Evolutionary conservation across 2,329 filamentous ascomycete genomes (phyloP).

Genomic region (Calonectria naviculata): DNA sequence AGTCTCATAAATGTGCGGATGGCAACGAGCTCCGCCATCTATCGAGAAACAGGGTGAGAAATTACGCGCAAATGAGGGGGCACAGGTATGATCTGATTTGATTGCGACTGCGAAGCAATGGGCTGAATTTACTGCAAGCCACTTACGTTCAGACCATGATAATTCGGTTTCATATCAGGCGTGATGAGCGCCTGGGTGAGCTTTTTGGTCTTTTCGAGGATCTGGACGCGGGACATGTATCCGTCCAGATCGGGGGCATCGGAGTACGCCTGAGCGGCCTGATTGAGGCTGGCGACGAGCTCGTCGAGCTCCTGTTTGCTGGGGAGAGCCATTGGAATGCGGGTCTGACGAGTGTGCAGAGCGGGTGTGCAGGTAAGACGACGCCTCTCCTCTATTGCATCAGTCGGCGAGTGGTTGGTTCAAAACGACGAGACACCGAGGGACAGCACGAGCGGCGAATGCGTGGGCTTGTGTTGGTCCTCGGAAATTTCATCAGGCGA

Average conservation of each 20-base stretch:
- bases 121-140: not conserved
- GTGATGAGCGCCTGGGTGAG: constrained; percentile 40
- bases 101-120: not conserved
- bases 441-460: not conserved
- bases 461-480: constrained; percentile 5
- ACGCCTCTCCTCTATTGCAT: not conserved
- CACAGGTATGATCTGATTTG: too few relatives aligned
- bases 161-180: constrained; percentile 44
- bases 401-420: not conserved
- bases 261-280: constrained; percentile 34
- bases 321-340: constrained; percentile 27
- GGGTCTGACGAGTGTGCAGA: not conserved
- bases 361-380: not conserved
- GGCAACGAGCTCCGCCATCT: constrained; percentile 45
- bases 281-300: constrained; percentile 31
- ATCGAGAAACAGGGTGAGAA: not conserved
- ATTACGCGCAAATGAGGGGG: not conserved
- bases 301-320: constrained; percentile 32
- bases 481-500: not conserved
- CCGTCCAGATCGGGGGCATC: constrained; percentile 36
- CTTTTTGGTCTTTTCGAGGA: constrained; percentile 41
- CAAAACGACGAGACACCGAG: not conserved
- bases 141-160: constrained; percentile 46
- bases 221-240: constrained; percentile 39
- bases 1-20: constrained; percentile 45